Evolutionary conservation across 163 green algal genomes (phyloP), one percentile per base, ranked within the genome.

Genomic region (Scenedesmus sp.): DNA sequence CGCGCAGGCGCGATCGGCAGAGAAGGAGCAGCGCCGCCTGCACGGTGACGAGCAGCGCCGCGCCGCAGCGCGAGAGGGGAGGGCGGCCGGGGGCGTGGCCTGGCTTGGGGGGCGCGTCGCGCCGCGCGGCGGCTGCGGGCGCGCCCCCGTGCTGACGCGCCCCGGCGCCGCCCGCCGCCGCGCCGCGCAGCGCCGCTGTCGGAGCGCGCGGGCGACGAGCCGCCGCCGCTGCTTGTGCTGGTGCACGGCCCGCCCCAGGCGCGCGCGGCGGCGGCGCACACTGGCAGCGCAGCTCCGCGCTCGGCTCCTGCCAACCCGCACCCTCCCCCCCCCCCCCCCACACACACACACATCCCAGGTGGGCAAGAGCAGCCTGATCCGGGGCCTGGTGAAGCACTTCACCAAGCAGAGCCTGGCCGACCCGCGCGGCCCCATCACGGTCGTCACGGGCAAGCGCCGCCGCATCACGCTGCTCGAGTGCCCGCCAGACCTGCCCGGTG

Each of bases 381-480:
- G 89, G 36, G 92, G 89, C 60, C 87, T 99, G 34, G 89, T 99
- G 39, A 97, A 98, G 90, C 96, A 99, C 89, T 99, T 96, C 88
- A 97, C 93, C 0, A 88, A 89, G n/a, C 95, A 98, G 75, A 95
- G 89, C 64, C 73, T 99, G 60, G 71, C 73, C 0, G 94, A 98
- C 14, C 83, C 97, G n/a, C 84, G 86, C 36, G 96, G 96, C 0
- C 96, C 96, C 29, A 91, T 99, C 77, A 99, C 96, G 2, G 66
- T 98, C 28, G 93, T 99, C 5, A 88, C 95, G 18, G 94, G 95
- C 63, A 99, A 98, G 87, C 89, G 92, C 53, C 86, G 96, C 24
- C 88, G 96, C 28, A 87, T 99, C 31, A 97, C 91, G 24, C 95
- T 99, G 36, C 70, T 99, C 4, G 96, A 99, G 87, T 98, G 94